A percentile compares a stretch with the other conserved stretches of the same genome.
Evolutionary conservation across 176 grass and related monocot genomes (phyloP).

Genomic region (Musa troglodytarum): DNA sequence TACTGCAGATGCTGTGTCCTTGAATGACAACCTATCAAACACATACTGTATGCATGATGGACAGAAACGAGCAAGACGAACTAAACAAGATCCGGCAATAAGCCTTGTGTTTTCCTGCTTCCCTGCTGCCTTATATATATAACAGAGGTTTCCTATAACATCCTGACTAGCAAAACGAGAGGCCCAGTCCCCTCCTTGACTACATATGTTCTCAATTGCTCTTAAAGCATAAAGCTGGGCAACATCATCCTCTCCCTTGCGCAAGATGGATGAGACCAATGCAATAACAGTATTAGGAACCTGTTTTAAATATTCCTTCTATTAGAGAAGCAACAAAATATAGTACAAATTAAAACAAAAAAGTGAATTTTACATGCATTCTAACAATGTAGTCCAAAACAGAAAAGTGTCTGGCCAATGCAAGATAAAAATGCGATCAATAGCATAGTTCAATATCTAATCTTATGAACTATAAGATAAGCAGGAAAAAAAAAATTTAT

Average conservation of each 20-base stretch:
- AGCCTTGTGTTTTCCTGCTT: constrained; percentile 87
- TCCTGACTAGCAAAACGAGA: constrained; percentile 87
- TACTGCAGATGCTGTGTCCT: constrained; percentile 60
- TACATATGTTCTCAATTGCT: constrained; percentile 94
- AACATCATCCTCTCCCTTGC: constrained; percentile 94
- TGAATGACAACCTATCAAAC: constrained; percentile 65
- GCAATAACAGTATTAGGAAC: constrained; percentile 82
- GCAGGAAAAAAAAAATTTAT: too few species aligned
- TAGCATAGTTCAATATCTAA: too few species aligned
- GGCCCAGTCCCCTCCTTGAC: constrained; percentile 85
- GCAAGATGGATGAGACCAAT: constrained; percentile 84
- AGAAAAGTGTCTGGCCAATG: background rate
- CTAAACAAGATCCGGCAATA: constrained; percentile 85
- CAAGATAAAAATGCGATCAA: too few species aligned
- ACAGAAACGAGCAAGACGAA: constrained; percentile 69
- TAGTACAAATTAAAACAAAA: background rate
- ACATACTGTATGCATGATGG: constrained; percentile 72
- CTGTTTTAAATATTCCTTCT: constrained; percentile 28
- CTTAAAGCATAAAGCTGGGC: constrained; percentile 89
- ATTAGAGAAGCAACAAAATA: background rate
- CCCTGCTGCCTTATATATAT: constrained; percentile 88
- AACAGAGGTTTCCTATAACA: constrained; percentile 70
- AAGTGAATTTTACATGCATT: background rate
- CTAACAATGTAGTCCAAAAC: background rate
- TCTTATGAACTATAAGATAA: too few species aligned